Conservation (phyloP, 2,329 filamentous ascomycete genomes). For the Talaromyces sp. region DNA sequence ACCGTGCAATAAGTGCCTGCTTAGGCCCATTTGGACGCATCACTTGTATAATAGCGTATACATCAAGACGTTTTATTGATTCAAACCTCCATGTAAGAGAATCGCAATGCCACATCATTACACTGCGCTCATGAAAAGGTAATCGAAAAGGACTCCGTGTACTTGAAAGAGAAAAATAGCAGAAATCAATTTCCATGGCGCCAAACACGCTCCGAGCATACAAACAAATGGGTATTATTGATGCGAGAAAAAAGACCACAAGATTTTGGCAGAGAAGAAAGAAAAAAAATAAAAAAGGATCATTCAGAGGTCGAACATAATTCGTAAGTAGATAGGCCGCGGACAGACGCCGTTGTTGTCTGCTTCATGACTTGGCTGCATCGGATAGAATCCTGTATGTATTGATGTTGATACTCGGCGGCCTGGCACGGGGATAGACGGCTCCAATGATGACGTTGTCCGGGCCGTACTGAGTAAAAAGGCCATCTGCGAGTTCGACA, state of each 20-base stretch:
- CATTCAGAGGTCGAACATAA: not conserved
- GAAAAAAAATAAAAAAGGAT: constrained; percentile 4
- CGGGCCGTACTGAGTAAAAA: constrained; percentile 45
- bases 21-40: not conserved
- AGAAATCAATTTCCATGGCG: not conserved
- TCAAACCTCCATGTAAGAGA: not conserved
- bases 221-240: constrained; percentile 17
- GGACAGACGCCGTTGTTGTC: not conserved
- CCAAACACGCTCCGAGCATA: constrained; percentile 12
- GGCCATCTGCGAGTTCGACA: constrained; percentile 60
- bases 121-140: not conserved
- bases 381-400: constrained; percentile 42
- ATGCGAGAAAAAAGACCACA: constrained; percentile 4
- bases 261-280: not conserved
- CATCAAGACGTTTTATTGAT: not conserved
- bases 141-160: not conserved
- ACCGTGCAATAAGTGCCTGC: not conserved
- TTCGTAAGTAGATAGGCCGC: not conserved
- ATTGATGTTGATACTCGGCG: constrained; percentile 39
- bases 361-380: constrained; percentile 28
- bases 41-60: not conserved
- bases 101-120: not conserved
- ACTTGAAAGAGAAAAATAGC: not conserved
- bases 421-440: constrained; percentile 37
- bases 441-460: constrained; percentile 33